These are phyloP conservation scores for Penicillium canariense DNA, from an alignment of 495 filamentous ascomycete species.

Conservation along the genomic window DNA sequence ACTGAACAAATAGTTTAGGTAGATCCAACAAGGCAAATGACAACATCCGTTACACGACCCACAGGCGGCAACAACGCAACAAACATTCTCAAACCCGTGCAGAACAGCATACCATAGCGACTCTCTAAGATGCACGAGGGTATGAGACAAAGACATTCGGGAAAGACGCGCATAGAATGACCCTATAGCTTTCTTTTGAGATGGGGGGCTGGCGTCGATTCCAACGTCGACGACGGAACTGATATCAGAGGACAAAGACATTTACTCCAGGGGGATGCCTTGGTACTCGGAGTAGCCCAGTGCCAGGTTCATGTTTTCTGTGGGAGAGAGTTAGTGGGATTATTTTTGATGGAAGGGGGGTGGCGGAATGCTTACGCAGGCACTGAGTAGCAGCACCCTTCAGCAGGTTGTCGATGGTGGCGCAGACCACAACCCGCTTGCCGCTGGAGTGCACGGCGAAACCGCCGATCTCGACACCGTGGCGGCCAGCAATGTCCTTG, in stretches of 20 bases:
- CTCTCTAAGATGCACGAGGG: conserved; percentile 33
- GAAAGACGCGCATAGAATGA: conserved; percentile 17
- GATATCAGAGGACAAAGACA: conserved; percentile 8
- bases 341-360: not conserved
- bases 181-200: conserved; percentile 20
- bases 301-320: conserved; percentile 96
- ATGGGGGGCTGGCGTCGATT: not conserved
- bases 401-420: conserved; percentile 95
- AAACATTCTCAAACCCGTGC: conserved; percentile 22
- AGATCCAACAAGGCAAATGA: conserved; percentile 14
- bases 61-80: conserved; percentile 15
- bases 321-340: conserved; percentile 6
- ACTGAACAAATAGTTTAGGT: conserved; percentile 9
- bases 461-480: conserved; percentile 92
- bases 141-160: conserved; percentile 30
- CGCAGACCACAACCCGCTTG: conserved; percentile 89
- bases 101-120: conserved; percentile 24
- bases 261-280: conserved; percentile 73
- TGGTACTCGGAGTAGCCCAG: conserved; percentile 91
- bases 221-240: not conserved
- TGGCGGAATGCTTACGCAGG: conserved; percentile 66
- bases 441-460: conserved; percentile 88
- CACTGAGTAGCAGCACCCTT: conserved; percentile 98
- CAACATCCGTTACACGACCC: conserved; percentile 24
- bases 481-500: conserved; percentile 84